Base-by-base conservation (phyloP, 2,329 filamentous ascomycete species). In the Apiospora rasikravindrae region DNA sequence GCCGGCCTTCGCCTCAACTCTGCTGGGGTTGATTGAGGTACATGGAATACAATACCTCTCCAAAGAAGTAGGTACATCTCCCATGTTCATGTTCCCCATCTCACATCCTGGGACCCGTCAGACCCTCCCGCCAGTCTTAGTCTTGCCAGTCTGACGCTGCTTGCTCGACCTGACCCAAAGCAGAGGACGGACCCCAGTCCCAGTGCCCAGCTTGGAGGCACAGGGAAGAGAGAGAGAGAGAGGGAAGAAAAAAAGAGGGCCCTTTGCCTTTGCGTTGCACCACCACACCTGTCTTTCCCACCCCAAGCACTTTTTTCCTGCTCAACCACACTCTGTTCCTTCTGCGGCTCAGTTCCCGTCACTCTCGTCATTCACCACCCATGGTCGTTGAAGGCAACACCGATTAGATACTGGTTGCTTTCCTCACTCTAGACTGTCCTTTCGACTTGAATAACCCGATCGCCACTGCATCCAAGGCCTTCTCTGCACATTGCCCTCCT, bases 301-400 rank as follows among this genome's bases (percentile, higher is more conserved):
- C 66, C 66, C 66, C 66, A 44, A 47, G 66, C 66, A 26, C 66
- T 68, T 68, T 68, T 67, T 47, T 68, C 44, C 66, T 68, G 66
- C 66, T 68, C 66, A 45, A 47, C 66, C 66, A 68, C 66, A 68
- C 66, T 68, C 44, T 68, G 57, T 44, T 68, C 44, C 66, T 68
- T 44, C 66, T 68, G 66, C 66, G 66, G 66, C 66, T 68, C 66
- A 68, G 40, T 45, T 68, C 66, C 44, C 66, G 66, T 68, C 66
- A 47, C 66, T 47, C 66, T 47, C 66, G 44, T 45, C 66, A 68
- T 47, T 47, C 66, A 68, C 26, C 66, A 68, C 44, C 66, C 42
- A 47, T 29, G 66, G 24, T 68, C 42, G 57, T 64, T 40, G 57
- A 64, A 64, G 57, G 57, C 57, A 64, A 64, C 57, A 40, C 57